Evolutionary conservation across 371 early-diverging fungal species (phyloP).

Genomic region (Mortierella sp.): DNA sequence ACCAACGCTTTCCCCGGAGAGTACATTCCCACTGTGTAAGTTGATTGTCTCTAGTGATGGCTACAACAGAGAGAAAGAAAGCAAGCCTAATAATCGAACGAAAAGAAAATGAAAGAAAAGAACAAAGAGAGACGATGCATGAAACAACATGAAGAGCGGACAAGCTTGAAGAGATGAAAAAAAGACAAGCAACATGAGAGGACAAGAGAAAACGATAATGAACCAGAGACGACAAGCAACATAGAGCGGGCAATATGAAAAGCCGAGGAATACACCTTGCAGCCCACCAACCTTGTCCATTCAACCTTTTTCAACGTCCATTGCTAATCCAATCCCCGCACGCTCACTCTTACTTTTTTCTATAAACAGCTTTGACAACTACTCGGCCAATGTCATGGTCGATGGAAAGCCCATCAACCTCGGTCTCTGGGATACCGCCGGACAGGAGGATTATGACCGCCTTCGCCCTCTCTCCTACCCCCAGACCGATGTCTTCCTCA

Average conservation of each 20-base stretch:
- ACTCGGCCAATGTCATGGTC: slow-evolving; percentile 94
- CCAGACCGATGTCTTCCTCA: slow-evolving; percentile 94
- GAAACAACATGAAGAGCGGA: no score
- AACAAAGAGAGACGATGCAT: no score
- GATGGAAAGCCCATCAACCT: slow-evolving; percentile 96
- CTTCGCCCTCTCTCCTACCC: slow-evolving; percentile 96
- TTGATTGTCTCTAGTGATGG: neutral
- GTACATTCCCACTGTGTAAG: slow-evolving; percentile 98
- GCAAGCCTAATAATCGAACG: neutral
- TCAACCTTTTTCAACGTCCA: neutral
- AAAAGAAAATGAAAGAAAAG: no score
- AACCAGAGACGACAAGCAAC: neutral
- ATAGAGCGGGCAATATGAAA: neutral
- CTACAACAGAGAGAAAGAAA: neutral
- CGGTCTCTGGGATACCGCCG: slow-evolving; percentile 99
- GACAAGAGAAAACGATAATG: neutral
- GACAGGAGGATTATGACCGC: slow-evolving; percentile 98
- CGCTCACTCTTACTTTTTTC: slow-evolving; percentile 11
- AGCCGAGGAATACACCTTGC: no score
- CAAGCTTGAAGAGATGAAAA: no score
- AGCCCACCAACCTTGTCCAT: neutral
- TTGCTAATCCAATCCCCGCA: neutral
- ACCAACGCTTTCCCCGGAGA: slow-evolving; percentile 98
- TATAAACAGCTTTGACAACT: slow-evolving; percentile 93
- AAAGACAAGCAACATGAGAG: no score